Base-by-base conservation (phyloP, 768 basidiomycete genomes). In the Lanmaoa rubissima region DNA sequence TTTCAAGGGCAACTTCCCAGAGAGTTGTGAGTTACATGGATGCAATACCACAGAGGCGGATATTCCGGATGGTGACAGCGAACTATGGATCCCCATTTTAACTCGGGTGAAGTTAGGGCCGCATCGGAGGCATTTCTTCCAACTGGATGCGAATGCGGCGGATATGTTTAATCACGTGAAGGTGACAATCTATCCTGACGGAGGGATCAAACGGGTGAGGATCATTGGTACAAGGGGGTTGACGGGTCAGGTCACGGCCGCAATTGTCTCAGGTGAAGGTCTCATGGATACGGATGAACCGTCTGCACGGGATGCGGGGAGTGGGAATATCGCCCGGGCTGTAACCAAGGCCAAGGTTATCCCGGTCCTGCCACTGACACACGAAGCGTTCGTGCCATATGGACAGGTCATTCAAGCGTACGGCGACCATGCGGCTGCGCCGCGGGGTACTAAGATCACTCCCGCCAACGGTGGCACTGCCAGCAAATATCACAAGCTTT, bases 1-100 rank as follows among this genome's bases (percentile, higher is more conserved):
- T 76, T 98, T 97, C 76, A 92, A 90, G 69, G 97, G 96, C 24
- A 98, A 98, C 71, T 98, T 91, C 67, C 96, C 96, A 11, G 87
- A 92, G 65, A 88, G 86, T 57, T 90, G 88, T 68, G 91, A 94
- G 64, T 65, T 95, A 19, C 86, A 89, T 67, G 93, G 84, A 14
- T 72, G 76, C 54, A 55, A 58, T 49, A 74, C 70, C 43, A 42
- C 50, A 69, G 53, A 53, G 12, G 56, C 47, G 11, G 69, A 76
- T 51, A 61, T 77, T 47, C 76, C 79, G 60, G 76, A 76, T 70
- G 64, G 69, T 54, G 67, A 67, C 42, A 68, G 68, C 52, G 59
- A 71, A 0, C 67, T 77, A 12, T 99, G 97, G 97, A 80, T 80
- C 3, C 69, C 78, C 4, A 80, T 98, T 65, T 78, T 98, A 47